phyloP scores from a whole-genome alignment of 2,329 filamentous ascomycete species.

The Aspergillus hortae region DNA sequence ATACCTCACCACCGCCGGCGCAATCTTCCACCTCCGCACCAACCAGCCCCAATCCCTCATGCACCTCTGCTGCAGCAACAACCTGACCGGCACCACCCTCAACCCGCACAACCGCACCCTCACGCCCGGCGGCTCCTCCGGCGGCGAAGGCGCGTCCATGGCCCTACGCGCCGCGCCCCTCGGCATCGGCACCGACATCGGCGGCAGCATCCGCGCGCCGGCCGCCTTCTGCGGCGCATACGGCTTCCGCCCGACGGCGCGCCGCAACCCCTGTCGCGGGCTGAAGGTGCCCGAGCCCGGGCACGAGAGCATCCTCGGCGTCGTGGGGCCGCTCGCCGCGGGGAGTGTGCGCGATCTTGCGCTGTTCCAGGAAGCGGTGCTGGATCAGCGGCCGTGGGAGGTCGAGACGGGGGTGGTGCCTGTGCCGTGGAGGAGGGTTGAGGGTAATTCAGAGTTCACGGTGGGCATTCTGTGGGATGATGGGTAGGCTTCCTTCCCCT shows the following conservation, averaged over 20 bases:
- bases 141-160: slow-evolving; percentile 43
- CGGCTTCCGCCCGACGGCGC: slow-evolving; percentile 40
- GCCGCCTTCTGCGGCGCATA: slow-evolving; percentile 46
- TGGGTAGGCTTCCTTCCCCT: slow-evolving; percentile 38
- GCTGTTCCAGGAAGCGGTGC: slow-evolving; percentile 36
- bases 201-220: slow-evolving; percentile 45
- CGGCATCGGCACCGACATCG: slow-evolving; percentile 48
- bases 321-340: slow-evolving; percentile 28
- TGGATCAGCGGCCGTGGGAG: slow-evolving; percentile 42
- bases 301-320: slow-evolving; percentile 37
- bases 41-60: slow-evolving; percentile 42
- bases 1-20: slow-evolving; percentile 35
- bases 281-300: slow-evolving; percentile 26
- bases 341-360: slow-evolving; percentile 31
- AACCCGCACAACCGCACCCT: slow-evolving; percentile 42
- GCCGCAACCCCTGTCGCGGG: slow-evolving; percentile 30
- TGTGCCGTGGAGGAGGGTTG: slow-evolving; percentile 39
- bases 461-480: slow-evolving; percentile 65
- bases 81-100: slow-evolving; percentile 38
- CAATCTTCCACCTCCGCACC: slow-evolving; percentile 43
- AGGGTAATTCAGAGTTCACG: too few species aligned
- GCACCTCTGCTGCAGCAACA: slow-evolving; percentile 39
- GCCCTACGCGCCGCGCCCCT: slow-evolving; percentile 41
- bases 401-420: slow-evolving; percentile 39
- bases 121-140: slow-evolving; percentile 42